Percentiles rank a stretch among this genome's conserved stretches.
Conservation (phyloP, 2,329 filamentous ascomycete species). For the Dothiorella sarmentorum region DNA sequence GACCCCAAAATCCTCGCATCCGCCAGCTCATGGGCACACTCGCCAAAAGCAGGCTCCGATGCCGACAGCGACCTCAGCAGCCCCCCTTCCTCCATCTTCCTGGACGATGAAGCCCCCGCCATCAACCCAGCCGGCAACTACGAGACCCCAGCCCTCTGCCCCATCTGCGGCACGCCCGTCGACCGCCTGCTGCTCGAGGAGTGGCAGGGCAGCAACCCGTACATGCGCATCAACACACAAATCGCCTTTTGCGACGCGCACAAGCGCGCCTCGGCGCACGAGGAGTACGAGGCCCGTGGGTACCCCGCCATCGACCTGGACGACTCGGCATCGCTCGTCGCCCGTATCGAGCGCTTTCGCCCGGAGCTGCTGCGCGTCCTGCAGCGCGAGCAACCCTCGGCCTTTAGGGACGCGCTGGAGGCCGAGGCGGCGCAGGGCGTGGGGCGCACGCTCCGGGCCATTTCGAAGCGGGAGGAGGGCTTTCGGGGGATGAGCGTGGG, state of each 20-base stretch:
- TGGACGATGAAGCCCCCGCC: not conserved
- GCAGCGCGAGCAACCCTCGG: conserved; percentile 52
- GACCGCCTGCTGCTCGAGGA: not conserved
- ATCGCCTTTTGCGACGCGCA: conserved; percentile 37
- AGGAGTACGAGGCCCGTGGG: conserved; percentile 49
- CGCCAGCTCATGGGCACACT: not conserved
- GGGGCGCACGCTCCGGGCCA: conserved; percentile 59
- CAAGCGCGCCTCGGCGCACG: conserved; percentile 28
- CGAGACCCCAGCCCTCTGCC: not conserved
- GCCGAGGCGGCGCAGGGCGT: conserved; percentile 55
- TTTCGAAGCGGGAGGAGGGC: conserved; percentile 36
- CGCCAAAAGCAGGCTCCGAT: not conserved
- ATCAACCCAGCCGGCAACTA: not conserved
- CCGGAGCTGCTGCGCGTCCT: conserved; percentile 58
- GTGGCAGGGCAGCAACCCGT: conserved; percentile 27
- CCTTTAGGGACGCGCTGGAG: conserved; percentile 59
- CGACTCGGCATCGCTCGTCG: conserved; percentile 53
- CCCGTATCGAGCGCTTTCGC: conserved; percentile 57
- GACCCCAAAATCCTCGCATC: not conserved
- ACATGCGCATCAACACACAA: conserved; percentile 57
- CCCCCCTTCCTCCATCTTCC: not conserved
- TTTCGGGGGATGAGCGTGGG: conserved; percentile 59
- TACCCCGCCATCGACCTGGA: conserved; percentile 74
- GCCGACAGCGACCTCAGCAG: not conserved
- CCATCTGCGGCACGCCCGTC: conserved; percentile 6